Conservation (phyloP, 1,284 basidiomycete genomes). For the Tremellales sp. region DNA sequence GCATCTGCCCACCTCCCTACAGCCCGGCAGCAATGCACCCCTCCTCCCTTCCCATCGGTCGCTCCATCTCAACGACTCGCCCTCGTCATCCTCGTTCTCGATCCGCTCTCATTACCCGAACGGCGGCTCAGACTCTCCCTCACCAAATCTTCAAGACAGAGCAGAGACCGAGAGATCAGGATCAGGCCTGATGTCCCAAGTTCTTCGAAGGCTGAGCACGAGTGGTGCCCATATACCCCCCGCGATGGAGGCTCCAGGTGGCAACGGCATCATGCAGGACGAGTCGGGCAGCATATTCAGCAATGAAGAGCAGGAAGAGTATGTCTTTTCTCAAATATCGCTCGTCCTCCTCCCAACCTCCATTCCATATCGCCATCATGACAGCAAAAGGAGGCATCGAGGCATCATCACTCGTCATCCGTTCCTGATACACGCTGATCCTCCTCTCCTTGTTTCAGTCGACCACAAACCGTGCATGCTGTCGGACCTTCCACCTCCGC, state of each 20-base stretch:
- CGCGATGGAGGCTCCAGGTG: constrained; percentile 6
- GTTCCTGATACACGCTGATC: too few species aligned
- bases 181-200: constrained; percentile 13
- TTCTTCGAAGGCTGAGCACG: constrained; percentile 19
- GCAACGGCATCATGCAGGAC: constrained; percentile 6
- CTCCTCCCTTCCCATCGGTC: constrained; percentile 14
- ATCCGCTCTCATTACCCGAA: constrained; percentile 2
- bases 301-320: constrained; percentile 17
- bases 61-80: constrained; percentile 11
- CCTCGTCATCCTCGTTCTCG: constrained; percentile 30
- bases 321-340: too few species aligned
- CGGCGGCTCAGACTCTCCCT: not conserved
- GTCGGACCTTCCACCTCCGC: constrained; percentile 16
- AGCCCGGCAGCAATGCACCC: constrained; percentile 10
- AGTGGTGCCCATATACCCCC: not conserved
- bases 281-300: constrained; percentile 1
- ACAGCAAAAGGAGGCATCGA: too few species aligned
- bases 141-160: constrained; percentile 4
- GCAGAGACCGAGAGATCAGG: not conserved
- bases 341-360: too few species aligned
- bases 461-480: too few species aligned
- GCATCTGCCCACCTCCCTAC: constrained; percentile 21
- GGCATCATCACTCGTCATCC: too few species aligned
- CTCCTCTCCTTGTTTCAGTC: too few species aligned
- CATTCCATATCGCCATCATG: too few species aligned